Conservation (phyloP, 176 grass and related monocot genomes). For the Poa annua region DNA sequence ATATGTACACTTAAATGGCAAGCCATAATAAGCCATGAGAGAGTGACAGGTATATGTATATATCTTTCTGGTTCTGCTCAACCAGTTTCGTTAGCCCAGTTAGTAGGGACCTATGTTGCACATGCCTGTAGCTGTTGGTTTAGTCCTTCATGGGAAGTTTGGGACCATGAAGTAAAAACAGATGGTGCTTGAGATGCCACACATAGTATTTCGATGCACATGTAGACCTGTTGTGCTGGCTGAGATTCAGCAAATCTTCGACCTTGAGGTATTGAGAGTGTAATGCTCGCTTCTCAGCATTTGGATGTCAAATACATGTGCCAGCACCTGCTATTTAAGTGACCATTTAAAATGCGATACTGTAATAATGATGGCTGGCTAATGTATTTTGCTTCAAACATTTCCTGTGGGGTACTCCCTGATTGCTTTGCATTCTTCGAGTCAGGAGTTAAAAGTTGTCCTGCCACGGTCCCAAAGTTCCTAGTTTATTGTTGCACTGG, state of each 20-base stretch:
- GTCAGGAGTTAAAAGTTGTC: constrained; percentile 9
- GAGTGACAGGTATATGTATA: neutral
- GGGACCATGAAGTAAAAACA: neutral
- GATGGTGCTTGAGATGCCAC: neutral
- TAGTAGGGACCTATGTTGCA: neutral
- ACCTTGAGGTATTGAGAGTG: neutral
- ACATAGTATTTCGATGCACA: neutral
- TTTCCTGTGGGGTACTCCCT: constrained; percentile 23
- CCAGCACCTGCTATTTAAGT: constrained; percentile 11
- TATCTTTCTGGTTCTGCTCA: neutral
- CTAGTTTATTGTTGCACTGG: constrained; percentile 16
- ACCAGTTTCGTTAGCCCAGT: neutral
- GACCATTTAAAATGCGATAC: constrained; percentile 14
- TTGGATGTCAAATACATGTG: neutral
- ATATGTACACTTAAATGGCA: neutral
- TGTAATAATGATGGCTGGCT: neutral
- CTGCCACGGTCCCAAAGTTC: constrained; percentile 10
- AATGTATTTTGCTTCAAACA: constrained; percentile 14
- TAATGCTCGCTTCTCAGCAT: constrained; percentile 25
- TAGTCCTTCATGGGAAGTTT: neutral
- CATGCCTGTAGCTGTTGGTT: neutral
- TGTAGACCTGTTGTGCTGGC: neutral
- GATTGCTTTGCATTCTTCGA: neutral
- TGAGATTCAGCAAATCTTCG: neutral
- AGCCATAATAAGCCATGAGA: neutral